phyloP scores from a whole-genome alignment of 1,139 yeast genomes.

The Lodderomyces elongisporus region DNA sequence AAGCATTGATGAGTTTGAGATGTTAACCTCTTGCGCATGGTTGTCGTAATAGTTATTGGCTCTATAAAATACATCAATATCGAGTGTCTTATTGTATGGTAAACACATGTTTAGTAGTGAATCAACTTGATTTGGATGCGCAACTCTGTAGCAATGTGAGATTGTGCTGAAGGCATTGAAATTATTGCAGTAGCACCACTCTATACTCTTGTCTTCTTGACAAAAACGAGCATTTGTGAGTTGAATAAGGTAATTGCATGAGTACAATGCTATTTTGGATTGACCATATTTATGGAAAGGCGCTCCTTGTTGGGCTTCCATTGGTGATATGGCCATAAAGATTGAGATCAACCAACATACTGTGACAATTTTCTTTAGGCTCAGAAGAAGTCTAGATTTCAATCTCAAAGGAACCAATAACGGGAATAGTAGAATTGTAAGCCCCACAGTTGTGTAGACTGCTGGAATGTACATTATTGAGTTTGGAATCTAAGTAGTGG shows the following conservation, averaged over 20 bases:
- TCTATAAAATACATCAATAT: constrained; percentile 23
- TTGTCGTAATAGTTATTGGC: constrained; percentile 39
- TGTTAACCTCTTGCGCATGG: constrained; percentile 23
- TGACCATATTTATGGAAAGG: constrained; percentile 30
- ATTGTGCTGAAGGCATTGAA: constrained; percentile 37
- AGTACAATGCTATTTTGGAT: constrained; percentile 25
- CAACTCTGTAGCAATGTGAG: constrained; percentile 30
- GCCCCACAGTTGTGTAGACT: constrained; percentile 15
- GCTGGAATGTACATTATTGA: constrained; percentile 18
- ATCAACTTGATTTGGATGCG: constrained; percentile 21
- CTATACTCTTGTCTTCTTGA: constrained; percentile 9
- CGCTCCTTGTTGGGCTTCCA: constrained; percentile 29
- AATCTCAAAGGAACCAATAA: constrained; percentile 16
- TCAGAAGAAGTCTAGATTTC: constrained; percentile 12
- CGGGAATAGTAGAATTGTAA: constrained; percentile 17
- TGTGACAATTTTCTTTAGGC: constrained; percentile 13
- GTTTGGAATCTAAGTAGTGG: too few species aligned
- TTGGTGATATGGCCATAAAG: constrained; percentile 27
- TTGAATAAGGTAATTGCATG: constrained; percentile 28
- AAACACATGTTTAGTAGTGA: constrained; percentile 26
- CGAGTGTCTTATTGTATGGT: constrained; percentile 23
- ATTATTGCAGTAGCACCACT: constrained; percentile 27
- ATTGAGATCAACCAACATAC: constrained; percentile 18
- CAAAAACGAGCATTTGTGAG: constrained; percentile 23
- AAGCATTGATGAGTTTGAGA: constrained; percentile 15